Evolutionary conservation across 139 green algal genomes (phyloP), one percentile per base, ranked within the genome.

Genomic region (Chlamydomonas applanata): DNA sequence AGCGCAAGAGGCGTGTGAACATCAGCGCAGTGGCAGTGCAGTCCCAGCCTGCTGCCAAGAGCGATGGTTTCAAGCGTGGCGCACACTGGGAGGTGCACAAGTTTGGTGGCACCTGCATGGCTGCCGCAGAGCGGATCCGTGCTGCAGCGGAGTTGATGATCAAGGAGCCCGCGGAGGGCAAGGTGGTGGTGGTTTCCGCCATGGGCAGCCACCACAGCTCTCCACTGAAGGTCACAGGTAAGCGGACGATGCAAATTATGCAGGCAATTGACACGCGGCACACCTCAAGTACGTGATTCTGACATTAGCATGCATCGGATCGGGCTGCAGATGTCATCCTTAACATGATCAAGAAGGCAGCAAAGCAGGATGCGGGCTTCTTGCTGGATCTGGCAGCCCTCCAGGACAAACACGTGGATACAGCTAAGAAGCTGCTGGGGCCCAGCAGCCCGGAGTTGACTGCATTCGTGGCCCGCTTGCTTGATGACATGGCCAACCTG

Each of bases 51-150:
- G 7, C 40, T 49, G 40, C 40, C 40, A 49, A 49, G 40, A 49
- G 40, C 40, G 40, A 49, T 49, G 40, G 40, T 44, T 91, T 74
- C 44, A 72, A 78, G 4, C 80, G 82, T 19, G 84, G 89, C 29
- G 22, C 70, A 2, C 76, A 90, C 22, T 95, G 89, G 90, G 64
- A 89, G 66, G 81, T 91, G 22, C 95, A 98, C 83, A 99, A 98
- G 81, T 99, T 99, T 71, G 95, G 95, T 34, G 95, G 95, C 34
- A 99, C 96, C 14, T 99, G 96, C 87, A 92, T 99, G 75, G 93
- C 91, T 2, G 86, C 79, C 4, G 82, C 93, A 0, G 89, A 97
- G 59, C 85, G 95, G 36, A 96, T 99, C 62, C 69, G 56, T 11
- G 87, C 88, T 11, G 91, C 90, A 27, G 90, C 89, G 44, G 53